Evolutionary conservation across 345 rosid genomes (phyloP).

Genomic region (Laguncularia racemosa): DNA sequence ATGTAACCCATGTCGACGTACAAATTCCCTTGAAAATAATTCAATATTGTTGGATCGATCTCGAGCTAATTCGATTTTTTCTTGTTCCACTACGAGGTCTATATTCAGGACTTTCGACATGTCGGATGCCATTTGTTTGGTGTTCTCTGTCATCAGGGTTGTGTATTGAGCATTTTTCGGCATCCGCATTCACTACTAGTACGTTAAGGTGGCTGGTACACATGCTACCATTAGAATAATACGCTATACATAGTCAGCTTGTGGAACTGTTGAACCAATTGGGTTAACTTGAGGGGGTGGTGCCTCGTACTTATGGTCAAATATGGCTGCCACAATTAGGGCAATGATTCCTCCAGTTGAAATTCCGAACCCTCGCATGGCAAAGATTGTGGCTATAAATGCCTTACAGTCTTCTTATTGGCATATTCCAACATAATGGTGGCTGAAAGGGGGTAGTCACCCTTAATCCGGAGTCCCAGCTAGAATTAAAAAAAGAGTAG

Average conservation of each 20-base stretch:
- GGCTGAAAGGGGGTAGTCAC: slow-evolving; percentile 84
- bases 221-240: slow-evolving; percentile 30
- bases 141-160: slow-evolving; percentile 34
- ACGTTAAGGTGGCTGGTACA: slow-evolving; percentile 24
- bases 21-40: slow-evolving; percentile 26
- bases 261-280: slow-evolving; percentile 8
- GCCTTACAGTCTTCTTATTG: slow-evolving; percentile 62
- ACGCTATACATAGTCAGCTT: slow-evolving; percentile 36
- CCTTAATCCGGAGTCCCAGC: slow-evolving; percentile 90
- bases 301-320: slow-evolving; percentile 12
- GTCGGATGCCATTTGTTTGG: slow-evolving; percentile 33
- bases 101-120: slow-evolving; percentile 42
- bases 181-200: slow-evolving; percentile 34
- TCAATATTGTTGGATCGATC: slow-evolving; percentile 13
- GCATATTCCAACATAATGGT: slow-evolving; percentile 88
- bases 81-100: slow-evolving; percentile 29
- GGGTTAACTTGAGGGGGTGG: not conserved
- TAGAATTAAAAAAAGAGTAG: slow-evolving; percentile 83
- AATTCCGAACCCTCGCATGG: slow-evolving; percentile 82
- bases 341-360: slow-evolving; percentile 58
- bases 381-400: slow-evolving; percentile 69
- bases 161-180: slow-evolving; percentile 38
- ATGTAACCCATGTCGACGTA: slow-evolving; percentile 28
- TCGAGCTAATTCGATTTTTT: not conserved
- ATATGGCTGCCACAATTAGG: slow-evolving; percentile 15